These are phyloP conservation scores for Angophora floribunda DNA, from an alignment of 345 rosid species.

Conservation along the genomic window DNA sequence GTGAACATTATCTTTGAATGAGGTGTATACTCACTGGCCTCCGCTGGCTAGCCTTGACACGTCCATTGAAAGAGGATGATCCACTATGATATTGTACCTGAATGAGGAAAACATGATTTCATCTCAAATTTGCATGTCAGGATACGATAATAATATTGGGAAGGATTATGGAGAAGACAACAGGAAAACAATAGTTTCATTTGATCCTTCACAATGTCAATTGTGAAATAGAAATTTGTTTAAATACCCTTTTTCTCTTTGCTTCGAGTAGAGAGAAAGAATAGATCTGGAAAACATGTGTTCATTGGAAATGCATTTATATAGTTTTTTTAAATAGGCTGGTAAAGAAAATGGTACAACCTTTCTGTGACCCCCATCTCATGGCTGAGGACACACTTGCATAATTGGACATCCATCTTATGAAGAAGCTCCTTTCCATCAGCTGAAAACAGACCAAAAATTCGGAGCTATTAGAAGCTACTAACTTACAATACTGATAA, in stretches of 20 bases:
- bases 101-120: neutral
- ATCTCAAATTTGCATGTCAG: neutral
- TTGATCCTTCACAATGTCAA: neutral
- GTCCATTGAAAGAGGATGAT: neutral
- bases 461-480: neutral
- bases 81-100: neutral
- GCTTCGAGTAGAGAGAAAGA: no score
- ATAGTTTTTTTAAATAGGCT: neutral
- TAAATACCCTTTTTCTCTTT: no score
- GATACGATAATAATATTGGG: neutral
- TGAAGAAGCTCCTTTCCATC: slow-evolving; percentile 3
- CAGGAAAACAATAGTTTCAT: neutral
- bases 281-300: no score
- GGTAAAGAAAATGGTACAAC: neutral
- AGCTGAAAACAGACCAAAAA: neutral
- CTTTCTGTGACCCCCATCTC: slow-evolving; percentile 20
- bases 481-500: no score
- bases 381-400: slow-evolving; percentile 9
- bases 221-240: neutral
- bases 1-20: neutral
- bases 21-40: neutral
- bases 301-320: no score
- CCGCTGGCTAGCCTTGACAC: neutral
- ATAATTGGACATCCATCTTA: neutral
- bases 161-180: neutral